phyloP scores from a whole-genome alignment of 495 filamentous ascomycete genomes.

The Trichoderma parareesei region DNA sequence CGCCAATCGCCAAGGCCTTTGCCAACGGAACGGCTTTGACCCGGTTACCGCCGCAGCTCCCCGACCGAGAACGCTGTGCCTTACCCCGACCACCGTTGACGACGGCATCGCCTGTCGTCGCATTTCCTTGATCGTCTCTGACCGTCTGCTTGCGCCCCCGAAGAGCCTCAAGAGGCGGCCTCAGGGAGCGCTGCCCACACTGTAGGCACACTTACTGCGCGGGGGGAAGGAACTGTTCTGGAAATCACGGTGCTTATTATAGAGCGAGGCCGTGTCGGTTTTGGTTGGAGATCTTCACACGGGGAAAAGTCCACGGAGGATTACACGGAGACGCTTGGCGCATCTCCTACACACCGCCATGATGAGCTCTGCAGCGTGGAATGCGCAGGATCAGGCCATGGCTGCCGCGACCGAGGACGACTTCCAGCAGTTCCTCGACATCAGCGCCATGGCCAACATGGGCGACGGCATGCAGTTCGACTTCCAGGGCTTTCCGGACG shows the following conservation, averaged over 20 bases:
- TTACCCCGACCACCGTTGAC: neutral
- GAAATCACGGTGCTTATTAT: neutral
- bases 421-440: slow-evolving; percentile 49
- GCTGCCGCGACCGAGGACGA: slow-evolving; percentile 40
- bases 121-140: neutral
- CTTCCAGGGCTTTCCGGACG: slow-evolving; percentile 37
- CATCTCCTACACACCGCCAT: slow-evolving; percentile 22
- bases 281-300: neutral
- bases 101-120: neutral
- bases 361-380: slow-evolving; percentile 43
- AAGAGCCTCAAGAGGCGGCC: neutral
- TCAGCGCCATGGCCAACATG: slow-evolving; percentile 39
- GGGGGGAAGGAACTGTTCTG: neutral
- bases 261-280: neutral
- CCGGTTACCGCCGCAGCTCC: neutral
- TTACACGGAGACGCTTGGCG: neutral
- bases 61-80: neutral
- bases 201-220: neutral
- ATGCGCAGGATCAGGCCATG: slow-evolving; percentile 38
- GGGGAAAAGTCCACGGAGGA: neutral
- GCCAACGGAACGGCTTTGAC: neutral
- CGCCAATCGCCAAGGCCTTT: slow-evolving; percentile 1
- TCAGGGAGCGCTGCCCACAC: neutral
- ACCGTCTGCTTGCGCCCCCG: neutral
- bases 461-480: slow-evolving; percentile 41